Base-by-base conservation (phyloP, 225 moss, liverwort and hornwort genomes). In the Rhytidiadelphus loreus region DNA sequence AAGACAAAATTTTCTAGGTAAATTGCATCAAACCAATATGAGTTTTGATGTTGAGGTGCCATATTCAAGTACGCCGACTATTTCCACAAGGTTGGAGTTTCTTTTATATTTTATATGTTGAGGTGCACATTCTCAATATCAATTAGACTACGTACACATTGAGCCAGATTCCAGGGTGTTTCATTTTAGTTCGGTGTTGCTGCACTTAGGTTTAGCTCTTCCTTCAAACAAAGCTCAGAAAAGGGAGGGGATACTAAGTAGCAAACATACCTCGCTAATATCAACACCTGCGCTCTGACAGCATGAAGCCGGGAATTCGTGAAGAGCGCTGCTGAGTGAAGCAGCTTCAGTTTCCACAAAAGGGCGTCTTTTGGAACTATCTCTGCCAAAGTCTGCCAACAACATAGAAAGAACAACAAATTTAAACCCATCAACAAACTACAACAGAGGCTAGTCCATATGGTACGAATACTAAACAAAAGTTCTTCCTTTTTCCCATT, bases 341-440 rank as follows among this genome's bases (percentile, higher is more conserved):
- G 88, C 66, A 95, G 80, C 87, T 95, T 89, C 78, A 98, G 32
- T 88, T 98, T 98, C 98, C 98, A 98, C 41, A 91, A 37, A 77
- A 98, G 43, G 16, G 94, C 66, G 11, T 95, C 93, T 84, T 92
- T 95, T 3, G 98, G 98, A 91, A 98, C 85, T 72, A 98, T 77
- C 23, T 97, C 96, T 66, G 93, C 89, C 77, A 97, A 80, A 78
- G 88, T 87, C 86, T 93, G 86, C 39, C 59, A 79, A 65, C 30
- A 30, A 55, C 39, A 81, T 30, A 30, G 78, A 37, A 59, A 87
- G 20, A 26, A n/a, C n/a, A 58, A 50, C 28, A 61, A 75, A 24
- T 48, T n/a, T 13, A 84, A 24, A 35, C 17, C 64, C 37, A 82
- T 26, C 6, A 56, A 78, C 12, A 57, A 63, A 82, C 52, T 8